These are phyloP conservation scores for Moricandia moricandioides DNA, from an alignment of 345 rosid genomes.

Conservation along the genomic window DNA sequence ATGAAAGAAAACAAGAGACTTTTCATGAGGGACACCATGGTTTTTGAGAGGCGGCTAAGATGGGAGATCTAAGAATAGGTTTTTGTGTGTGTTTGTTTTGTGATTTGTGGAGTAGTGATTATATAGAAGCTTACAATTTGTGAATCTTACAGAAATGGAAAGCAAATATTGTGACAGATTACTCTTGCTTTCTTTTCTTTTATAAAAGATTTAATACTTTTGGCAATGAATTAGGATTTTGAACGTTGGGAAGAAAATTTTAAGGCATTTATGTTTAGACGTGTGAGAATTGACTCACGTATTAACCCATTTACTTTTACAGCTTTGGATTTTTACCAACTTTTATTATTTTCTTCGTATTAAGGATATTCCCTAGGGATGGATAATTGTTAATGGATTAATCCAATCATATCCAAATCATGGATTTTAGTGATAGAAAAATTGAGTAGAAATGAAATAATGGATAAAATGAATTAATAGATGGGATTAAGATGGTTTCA, in stretches of 20 bases:
- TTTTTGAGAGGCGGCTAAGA: neutral
- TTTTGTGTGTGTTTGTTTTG: neutral
- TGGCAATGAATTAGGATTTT: conserved; percentile 23
- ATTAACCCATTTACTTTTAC: conserved; percentile 8
- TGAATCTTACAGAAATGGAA: conserved; percentile 8
- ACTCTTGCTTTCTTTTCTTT: neutral
- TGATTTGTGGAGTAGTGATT: neutral
- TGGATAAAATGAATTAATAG: too few species aligned
- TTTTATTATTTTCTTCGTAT: too few species aligned
- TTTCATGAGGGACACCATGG: conserved; percentile 30
- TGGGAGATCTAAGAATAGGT: neutral
- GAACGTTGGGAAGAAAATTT: conserved; percentile 10
- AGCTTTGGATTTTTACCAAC: too few species aligned
- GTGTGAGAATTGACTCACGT: conserved; percentile 29
- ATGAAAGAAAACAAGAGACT: conserved; percentile 28
- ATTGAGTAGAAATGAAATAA: too few species aligned
- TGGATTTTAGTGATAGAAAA: too few species aligned
- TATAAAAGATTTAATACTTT: neutral
- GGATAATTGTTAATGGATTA: too few species aligned
- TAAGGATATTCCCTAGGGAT: too few species aligned
- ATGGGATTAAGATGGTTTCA: too few species aligned
- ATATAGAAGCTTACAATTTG: conserved; percentile 10
- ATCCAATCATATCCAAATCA: too few species aligned
- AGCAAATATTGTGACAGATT: neutral
- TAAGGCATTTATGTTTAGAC: conserved; percentile 26